phyloP scores from a whole-genome alignment of 2,329 filamentous ascomycete genomes.

The Rhynchosporium graminicola region DNA sequence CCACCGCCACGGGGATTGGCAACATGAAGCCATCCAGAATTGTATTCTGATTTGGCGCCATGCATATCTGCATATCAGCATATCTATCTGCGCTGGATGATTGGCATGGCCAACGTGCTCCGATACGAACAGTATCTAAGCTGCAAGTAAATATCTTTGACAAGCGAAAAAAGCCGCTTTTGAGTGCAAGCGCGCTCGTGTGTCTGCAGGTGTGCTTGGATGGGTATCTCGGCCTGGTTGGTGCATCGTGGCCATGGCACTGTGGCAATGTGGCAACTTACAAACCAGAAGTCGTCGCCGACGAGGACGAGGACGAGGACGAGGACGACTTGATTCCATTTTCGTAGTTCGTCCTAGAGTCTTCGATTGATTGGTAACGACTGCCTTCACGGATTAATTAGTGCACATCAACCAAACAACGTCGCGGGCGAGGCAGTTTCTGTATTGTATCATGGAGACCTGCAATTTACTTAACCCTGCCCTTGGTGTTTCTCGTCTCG shows the following conservation, averaged over 20 bases:
- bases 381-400: background rate
- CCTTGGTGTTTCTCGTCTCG: constrained; percentile 4
- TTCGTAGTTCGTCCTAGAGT: background rate
- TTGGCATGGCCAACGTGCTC: background rate
- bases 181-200: constrained; percentile 9
- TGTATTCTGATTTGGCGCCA: constrained; percentile 6
- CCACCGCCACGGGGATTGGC: background rate
- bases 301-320: constrained; percentile 2
- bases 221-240: background rate
- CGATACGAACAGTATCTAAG: too few species aligned
- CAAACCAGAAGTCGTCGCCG: background rate
- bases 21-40: too few species aligned
- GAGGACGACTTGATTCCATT: background rate
- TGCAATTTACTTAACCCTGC: background rate
- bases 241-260: background rate
- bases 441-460: constrained; percentile 12
- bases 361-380: background rate
- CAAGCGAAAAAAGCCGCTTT: background rate
- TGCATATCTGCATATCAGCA: background rate
- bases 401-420: background rate
- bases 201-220: background rate
- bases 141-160: background rate
- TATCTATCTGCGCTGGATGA: background rate
- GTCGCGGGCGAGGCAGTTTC: constrained; percentile 21
- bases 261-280: constrained; percentile 4